These are phyloP conservation scores for Bolboschoenus planiculmis DNA, from an alignment of 176 grass and related monocot species.

Conservation along the genomic window DNA sequence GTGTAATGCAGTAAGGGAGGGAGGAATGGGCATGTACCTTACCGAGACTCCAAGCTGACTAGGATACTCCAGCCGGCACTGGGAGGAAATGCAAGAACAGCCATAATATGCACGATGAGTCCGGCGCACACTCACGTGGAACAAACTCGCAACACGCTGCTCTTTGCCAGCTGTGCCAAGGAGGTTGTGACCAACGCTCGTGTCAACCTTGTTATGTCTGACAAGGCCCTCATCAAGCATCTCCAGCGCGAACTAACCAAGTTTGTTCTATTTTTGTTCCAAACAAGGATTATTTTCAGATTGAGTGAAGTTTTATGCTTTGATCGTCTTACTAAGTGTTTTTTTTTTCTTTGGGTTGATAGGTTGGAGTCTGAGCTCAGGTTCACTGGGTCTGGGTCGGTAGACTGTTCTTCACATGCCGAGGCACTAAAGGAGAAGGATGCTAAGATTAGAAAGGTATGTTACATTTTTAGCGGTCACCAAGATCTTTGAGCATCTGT, in stretches of 20 bases:
- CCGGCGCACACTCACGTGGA: slow-evolving; percentile 63
- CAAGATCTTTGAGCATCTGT: not conserved
- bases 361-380: slow-evolving; percentile 62
- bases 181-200: slow-evolving; percentile 65
- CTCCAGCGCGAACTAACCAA: slow-evolving; percentile 70
- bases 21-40: slow-evolving; percentile 75
- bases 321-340: not conserved
- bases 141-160: slow-evolving; percentile 81
- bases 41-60: slow-evolving; percentile 91
- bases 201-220: slow-evolving; percentile 84
- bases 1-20: slow-evolving; percentile 46
- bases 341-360: not conserved
- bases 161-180: slow-evolving; percentile 85
- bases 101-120: slow-evolving; percentile 94
- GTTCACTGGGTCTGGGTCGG: slow-evolving; percentile 39
- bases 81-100: slow-evolving; percentile 80
- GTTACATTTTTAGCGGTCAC: not conserved
- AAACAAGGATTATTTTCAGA: not conserved
- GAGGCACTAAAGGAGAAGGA: slow-evolving; percentile 73
- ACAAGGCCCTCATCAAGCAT: slow-evolving; percentile 80
- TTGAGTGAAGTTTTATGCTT: not conserved
- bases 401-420: slow-evolving; percentile 29
- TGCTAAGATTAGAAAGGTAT: slow-evolving; percentile 65
- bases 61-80: slow-evolving; percentile 75
- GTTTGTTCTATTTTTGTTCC: slow-evolving; percentile 1